These are phyloP conservation scores for Tephrocybe sp. DNA, from an alignment of 768 basidiomycete genomes.

Conservation along the genomic window DNA sequence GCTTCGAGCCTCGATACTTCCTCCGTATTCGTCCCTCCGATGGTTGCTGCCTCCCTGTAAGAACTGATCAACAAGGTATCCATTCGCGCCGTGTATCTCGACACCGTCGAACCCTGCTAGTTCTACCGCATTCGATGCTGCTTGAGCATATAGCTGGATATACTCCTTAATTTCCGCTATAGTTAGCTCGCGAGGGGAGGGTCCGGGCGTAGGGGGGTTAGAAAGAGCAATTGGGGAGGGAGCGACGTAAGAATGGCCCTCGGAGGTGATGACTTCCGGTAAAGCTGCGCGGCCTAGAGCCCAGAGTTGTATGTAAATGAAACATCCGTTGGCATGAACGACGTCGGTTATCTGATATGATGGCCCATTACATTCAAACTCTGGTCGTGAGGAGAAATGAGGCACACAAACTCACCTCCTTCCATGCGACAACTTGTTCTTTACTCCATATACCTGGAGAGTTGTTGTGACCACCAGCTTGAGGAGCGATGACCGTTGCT, in stretches of 20 bases:
- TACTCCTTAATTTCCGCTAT: constrained; percentile 48
- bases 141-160: constrained; percentile 44
- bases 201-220: constrained; percentile 20
- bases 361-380: too few relatives aligned
- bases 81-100: constrained; percentile 46
- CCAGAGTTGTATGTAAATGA: constrained; percentile 57
- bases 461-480: constrained; percentile 41
- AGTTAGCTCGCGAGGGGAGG: constrained; percentile 41
- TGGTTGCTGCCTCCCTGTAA: constrained; percentile 51
- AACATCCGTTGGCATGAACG: constrained; percentile 48
- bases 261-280: constrained; percentile 31
- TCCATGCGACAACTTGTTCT: constrained; percentile 21
- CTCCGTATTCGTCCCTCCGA: constrained; percentile 66
- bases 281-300: constrained; percentile 48
- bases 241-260: constrained; percentile 22
- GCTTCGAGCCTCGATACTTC: constrained; percentile 56
- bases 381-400: neutral
- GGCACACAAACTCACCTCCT: neutral
- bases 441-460: constrained; percentile 58
- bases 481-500: constrained; percentile 42
- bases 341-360: constrained; percentile 24
- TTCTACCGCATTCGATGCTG: constrained; percentile 53
- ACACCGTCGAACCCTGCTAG: constrained; percentile 68
- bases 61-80: constrained; percentile 62
- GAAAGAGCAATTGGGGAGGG: constrained; percentile 31